phyloP scores from a whole-genome alignment of 2,329 filamentous ascomycete genomes.

The Cordyceps tenuipes region DNA sequence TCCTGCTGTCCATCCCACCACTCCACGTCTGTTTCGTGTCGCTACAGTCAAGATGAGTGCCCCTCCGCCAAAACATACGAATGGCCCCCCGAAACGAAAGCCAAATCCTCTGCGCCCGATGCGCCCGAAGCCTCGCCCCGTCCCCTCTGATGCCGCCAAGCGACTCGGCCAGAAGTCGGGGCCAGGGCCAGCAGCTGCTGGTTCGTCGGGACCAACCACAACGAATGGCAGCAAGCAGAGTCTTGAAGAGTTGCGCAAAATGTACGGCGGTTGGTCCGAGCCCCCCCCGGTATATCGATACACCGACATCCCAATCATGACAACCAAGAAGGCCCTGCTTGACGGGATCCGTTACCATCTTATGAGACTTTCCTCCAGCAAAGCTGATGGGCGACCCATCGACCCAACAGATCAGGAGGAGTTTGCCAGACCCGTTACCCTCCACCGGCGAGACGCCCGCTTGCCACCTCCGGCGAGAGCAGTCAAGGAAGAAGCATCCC shows the following conservation, averaged over 20 bases:
- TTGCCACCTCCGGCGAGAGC: slow-evolving; percentile 56
- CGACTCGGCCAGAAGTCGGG: slow-evolving; percentile 25
- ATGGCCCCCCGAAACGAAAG: slow-evolving; percentile 24
- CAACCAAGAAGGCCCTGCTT: slow-evolving; percentile 71
- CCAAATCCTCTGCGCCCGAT: slow-evolving; percentile 32
- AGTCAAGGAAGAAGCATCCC: slow-evolving; percentile 49
- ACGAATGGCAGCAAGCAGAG: slow-evolving; percentile 24
- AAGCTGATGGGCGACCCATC: slow-evolving; percentile 49
- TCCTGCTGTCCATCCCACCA: background rate
- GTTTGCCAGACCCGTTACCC: slow-evolving; percentile 78
- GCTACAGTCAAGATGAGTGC: slow-evolving; percentile 34
- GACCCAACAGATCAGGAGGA: slow-evolving; percentile 64
- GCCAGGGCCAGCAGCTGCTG: slow-evolving; percentile 17
- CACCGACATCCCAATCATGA: slow-evolving; percentile 59
- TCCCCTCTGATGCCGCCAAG: slow-evolving; percentile 58
- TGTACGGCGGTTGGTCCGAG: slow-evolving; percentile 51
- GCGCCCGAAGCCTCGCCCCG: slow-evolving; percentile 36
- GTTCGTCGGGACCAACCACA: slow-evolving; percentile 15
- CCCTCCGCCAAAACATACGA: slow-evolving; percentile 28
- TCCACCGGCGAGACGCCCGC: slow-evolving; percentile 82
- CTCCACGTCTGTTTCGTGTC: background rate
- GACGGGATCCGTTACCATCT: slow-evolving; percentile 80
- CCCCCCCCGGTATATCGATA: slow-evolving; percentile 41
- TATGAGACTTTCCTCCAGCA: slow-evolving; percentile 64
- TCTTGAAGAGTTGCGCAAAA: slow-evolving; percentile 34